Evolutionary conservation across 164 flowering plant genomes (phyloP), one percentile per base, ranked within the genome.

Genomic region (Warburgia ugandensis): DNA sequence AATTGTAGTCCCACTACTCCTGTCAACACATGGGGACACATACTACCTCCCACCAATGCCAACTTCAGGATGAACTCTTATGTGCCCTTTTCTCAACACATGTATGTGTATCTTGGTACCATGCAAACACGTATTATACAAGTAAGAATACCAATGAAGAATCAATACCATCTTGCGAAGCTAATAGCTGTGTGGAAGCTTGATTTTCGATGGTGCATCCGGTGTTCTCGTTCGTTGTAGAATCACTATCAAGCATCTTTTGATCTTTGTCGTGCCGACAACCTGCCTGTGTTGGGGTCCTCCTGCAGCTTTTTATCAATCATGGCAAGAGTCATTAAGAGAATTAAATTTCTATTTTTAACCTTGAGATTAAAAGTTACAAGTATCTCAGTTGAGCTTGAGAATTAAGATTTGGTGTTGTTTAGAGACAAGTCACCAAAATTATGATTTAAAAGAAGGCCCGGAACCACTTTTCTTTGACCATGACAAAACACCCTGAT

Each of bases 381-480:
- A 29, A n/a, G n/a, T n/a, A n/a, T n/a, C n/a, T n/a, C 44, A 48
- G 51, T 37, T 39, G 5, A 9, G 16, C 10, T 30, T n/a, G n/a
- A 44, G 19, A 19, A 21, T 14, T 32, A 16, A 45, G 10, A 31
- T 1, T 45, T 49, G 38, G 45, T 46, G 53, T 54, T 59, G 69
- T 66, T 70, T 62, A 46, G 52, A 62, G 49, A 68, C 63, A 74
- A 72, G 69, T 56, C 48, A 68, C 47, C 63, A 29, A 45, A 54
- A 23, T 57, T 54, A 61, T 53, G 58, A 61, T 61, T 41, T 9
- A 16, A 19, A 45, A 36, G 50, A 17, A 20, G 3, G 21, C 45
- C 29, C 35, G 28, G 25, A 33, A 61, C 63, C 45, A 57, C 73
- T 70, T 76, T 78, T 66, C 65, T 40, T 69, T 69, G 77, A 75